Evolutionary conservation across 352 stramenopile genomes (phyloP), one percentile per base, ranked within the genome.

Genomic region (Phytopythium oedochilum): DNA sequence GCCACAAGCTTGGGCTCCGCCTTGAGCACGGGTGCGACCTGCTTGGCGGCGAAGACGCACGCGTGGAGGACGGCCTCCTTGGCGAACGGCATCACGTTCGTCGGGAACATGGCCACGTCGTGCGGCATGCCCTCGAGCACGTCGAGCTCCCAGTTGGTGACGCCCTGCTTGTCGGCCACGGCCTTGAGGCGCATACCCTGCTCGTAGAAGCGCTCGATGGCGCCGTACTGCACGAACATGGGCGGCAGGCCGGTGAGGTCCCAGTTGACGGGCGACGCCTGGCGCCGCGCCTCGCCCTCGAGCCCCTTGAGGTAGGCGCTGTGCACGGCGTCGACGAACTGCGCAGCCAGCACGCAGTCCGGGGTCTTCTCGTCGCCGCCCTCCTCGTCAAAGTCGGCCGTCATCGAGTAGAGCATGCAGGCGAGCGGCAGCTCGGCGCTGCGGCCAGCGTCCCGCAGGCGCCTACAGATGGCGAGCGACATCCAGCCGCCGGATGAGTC

Each of bases 401-500:
- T 7, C 40, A 31, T 44, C 59, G 63, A 70, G 44, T 70, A 70
- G 44, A 61, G 64, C 44, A 70, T 32, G 9, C 45, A 50, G 4
- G 54, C 56, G 6, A 52, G 51, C 20, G 67, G 67, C 5, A 68
- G 29, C 23, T 66, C 54, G 2, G 51, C 34, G 25, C 32, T n/a
- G n/a, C 35, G 53, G 31, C 52, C 61, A 20, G 59, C 34, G 39
- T 71, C 57, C 31, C 64, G 63, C 11, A 73, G 49, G 38, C 61
- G 51, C 56, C 64, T 59, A 34, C 68, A 66, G 43, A 58, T 68
- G 1, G 67, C 66, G 36, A 75, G 69, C 9, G 56, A 68, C 47
- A 75, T 64, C 31, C 68, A 66, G 9, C 60, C 75, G 2, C 75
- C 72, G n/a, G 75, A 72, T 48, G 70, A 81, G 53, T 86, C 75